Evolutionary conservation across 1,139 yeast genomes (phyloP), one percentile per base, ranked within the genome.

Genomic region (Yamadazyma mexicana): DNA sequence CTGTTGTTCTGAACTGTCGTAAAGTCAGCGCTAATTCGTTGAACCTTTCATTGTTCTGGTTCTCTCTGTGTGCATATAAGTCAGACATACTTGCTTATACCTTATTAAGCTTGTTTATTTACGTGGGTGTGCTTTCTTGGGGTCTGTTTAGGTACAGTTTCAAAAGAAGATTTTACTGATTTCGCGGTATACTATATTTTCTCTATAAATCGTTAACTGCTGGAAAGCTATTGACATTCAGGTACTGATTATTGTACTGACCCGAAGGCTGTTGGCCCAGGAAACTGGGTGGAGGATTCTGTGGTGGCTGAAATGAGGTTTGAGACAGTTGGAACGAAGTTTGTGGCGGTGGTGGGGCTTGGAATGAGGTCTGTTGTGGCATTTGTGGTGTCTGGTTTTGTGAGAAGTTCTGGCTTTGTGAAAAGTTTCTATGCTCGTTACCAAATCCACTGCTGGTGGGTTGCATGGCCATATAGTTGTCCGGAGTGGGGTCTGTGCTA

Each of bases 1-100:
- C 75, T 0, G 76, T 71, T 14, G 55, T 69, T 27, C 77, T 59
- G 47, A 72, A 72, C 49, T 67, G 75, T 38, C 69, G 67, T 34
- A 72, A 57, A 0, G 77, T 72, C 48, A 56, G 69, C 1, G 77
- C 76, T 29, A 72, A 60, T 43, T 67, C 71, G 33, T 71, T 75
- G 46, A 72, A 71, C 43, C 71, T 50, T 47, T 68, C 71, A 48
- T 71, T 69, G 46, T 72, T 72, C 43, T 69, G 74, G 33, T 66
- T 63, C 47, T 72, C 77, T 45, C 77, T 56, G 45, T 67, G 71
- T 24, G 74, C 59, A 51, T 70, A 72, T 40, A 71, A 51, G 40
- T 66, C 67, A 17, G 68, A 51, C 73, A 66, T 67, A 25, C n/a
- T n/a, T n/a, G n/a, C n/a, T n/a, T n/a, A n/a, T n/a, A n/a, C n/a